Evolutionary conservation across 75 land plant genomes (phyloP), one percentile per base, ranked within the genome.

Genomic region (Selaginella tamariscina): DNA sequence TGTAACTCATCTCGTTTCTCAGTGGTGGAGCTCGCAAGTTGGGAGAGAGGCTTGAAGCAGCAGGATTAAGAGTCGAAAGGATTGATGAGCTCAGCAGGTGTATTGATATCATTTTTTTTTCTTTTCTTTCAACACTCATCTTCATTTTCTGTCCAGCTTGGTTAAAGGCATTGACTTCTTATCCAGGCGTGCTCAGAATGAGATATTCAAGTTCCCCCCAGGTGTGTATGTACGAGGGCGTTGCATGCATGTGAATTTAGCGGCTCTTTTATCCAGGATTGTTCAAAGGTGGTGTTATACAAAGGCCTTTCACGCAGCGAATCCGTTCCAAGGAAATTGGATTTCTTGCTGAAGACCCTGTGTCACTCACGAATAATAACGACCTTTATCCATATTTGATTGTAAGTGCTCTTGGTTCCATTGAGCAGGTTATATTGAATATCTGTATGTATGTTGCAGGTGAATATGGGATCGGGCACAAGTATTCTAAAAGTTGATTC

Each of bases 401-500:
- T 65, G 80, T 78, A 77, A 27, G 66, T 71, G 11, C 21, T 18
- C 20, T 64, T 24, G 65, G 15, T 54, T 15, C 22, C 0, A 27
- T 33, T 55, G 15, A 54, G 24, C 33, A 60, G 9, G 2, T 32
- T 30, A 1, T 9, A 30, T 70, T 30, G 28, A 60, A 1, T 70
- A 29, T n/a, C 30, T 11, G 0, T 24, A 26, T 55, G 21, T 66
- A 31, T 66, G 15, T 75, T 56, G 54, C 73, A 78, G 80, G 79
- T 79, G 55, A 79, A 79, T 71, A 79, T 79, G 30, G 81, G 81
- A 30, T 79, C 81, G n/a, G 81, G 81, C 21, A 78, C 75, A 31
- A 75, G 78, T 66, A 79, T 79, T 31, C 32, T 79, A 30, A 65
- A 69, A 56, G 81, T 79, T 24, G 78, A 75, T 24, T 70, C 73